Conservation (phyloP, 2,329 filamentous ascomycete genomes). For the Penicillium sp. region DNA sequence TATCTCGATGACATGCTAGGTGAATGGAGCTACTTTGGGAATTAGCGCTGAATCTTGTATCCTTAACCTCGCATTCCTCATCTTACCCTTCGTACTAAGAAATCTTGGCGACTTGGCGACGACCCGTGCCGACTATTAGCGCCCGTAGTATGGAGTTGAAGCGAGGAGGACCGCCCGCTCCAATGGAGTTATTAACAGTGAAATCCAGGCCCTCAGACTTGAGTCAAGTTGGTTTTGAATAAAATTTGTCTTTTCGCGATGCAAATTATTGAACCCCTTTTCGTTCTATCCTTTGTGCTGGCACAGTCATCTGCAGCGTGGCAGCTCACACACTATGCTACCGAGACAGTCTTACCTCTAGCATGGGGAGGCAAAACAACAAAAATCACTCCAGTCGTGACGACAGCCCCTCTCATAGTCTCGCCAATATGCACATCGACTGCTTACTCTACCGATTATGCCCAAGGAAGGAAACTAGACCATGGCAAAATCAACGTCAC, state of each 20-base stretch:
- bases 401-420: background rate
- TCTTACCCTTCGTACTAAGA: background rate
- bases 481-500: background rate
- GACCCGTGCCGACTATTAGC: background rate
- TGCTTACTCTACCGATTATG: background rate
- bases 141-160: background rate
- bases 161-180: background rate
- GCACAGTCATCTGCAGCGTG: background rate
- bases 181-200: background rate
- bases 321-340: background rate
- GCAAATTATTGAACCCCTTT: background rate
- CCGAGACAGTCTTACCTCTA: conserved; percentile 5
- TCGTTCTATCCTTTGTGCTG: too few relatives aligned
- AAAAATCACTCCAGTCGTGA: background rate
- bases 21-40: background rate
- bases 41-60: background rate
- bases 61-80: background rate
- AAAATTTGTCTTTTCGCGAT: background rate
- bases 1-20: background rate
- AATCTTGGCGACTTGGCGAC: background rate
- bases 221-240: background rate
- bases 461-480: background rate
- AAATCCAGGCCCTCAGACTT: background rate
- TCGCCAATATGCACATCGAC: background rate
- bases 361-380: background rate